Conservation (phyloP, 2,329 filamentous ascomycete species). For the Xylariaceae sp. region DNA sequence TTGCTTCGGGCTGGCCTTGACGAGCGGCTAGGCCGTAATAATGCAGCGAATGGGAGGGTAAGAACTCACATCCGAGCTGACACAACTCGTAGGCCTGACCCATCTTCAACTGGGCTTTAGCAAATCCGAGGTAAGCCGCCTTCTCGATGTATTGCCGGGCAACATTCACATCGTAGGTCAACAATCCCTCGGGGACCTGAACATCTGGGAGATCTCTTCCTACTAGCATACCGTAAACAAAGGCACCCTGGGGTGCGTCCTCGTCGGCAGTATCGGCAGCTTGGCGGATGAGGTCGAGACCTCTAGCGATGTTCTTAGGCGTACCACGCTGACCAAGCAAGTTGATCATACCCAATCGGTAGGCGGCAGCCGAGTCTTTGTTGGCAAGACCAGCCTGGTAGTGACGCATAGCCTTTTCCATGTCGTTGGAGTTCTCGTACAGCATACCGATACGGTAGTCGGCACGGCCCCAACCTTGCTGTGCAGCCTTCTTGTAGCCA, state of each 20-base stretch:
- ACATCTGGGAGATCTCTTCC: conserved; percentile 90
- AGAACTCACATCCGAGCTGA: conserved; percentile 89
- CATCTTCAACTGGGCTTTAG: conserved; percentile 96
- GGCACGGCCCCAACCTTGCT: conserved; percentile 78
- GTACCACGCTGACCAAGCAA: conserved; percentile 90
- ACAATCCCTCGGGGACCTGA: conserved; percentile 61
- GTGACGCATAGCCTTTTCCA: conserved; percentile 82
- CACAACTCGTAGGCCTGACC: conserved; percentile 92
- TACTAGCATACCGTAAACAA: conserved; percentile 91
- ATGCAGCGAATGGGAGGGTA: conserved; percentile 84
- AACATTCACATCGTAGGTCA: conserved; percentile 65
- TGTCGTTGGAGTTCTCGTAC: conserved; percentile 91
- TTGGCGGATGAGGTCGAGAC: conserved; percentile 74
- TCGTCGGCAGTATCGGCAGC: conserved; percentile 88
- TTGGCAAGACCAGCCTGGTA: conserved; percentile 76
- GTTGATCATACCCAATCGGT: conserved; percentile 95
- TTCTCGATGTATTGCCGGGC: conserved; percentile 91
- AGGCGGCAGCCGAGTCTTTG: conserved; percentile 79
- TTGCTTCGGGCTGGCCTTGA: conserved; percentile 88
- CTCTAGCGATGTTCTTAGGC: conserved; percentile 69
- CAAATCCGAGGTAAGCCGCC: conserved; percentile 90
- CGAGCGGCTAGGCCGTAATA: conserved; percentile 91
- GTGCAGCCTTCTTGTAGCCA: conserved; percentile 79
- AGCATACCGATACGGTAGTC: conserved; percentile 99
- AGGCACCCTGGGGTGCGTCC: conserved; percentile 93